Evolutionary conservation across 2,329 filamentous ascomycete species (phyloP), one percentile per base, ranked within the genome.

Genomic region (Fusarium palustre): DNA sequence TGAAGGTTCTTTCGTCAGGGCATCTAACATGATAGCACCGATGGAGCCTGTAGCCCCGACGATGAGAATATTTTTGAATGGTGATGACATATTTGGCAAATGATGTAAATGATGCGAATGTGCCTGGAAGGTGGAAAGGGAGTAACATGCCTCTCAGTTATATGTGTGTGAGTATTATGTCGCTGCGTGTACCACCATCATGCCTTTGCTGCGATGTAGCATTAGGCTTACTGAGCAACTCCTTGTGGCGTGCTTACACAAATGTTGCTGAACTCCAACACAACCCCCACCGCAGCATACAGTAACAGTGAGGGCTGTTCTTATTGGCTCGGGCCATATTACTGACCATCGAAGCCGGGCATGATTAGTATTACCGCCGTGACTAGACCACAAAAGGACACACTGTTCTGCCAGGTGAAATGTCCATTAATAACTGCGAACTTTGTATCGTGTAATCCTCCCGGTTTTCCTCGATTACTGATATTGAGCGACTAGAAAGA

Each of bases 61-160:
- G 2, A 61, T 33, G 2, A 62, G n/a, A 3, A 62, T 61, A 10
- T 34, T 62, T 7, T 4, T 62, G 7, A 61, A 62, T 3, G 59
- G 59, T 0, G 59, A 61, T 22, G 45, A 39, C 59, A 61, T 61
- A 4, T 33, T 6, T 3, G 6, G 0, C 10, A 4, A 7, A 48
- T 9, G 16, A 15, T 18, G 9, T 2, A n/a, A 25, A 22, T 9
- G 13, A 22, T 13, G 5, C 5, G 5, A 2, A 5, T 30, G 5
- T 20, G 20, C 33, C 16, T 4, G n/a, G 1, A 20, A 2, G 9
- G 7, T 12, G 5, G 15, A 30, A 3, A 15, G 7, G 3, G 1
- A 38, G 9, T 1, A 15, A 5, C 1, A 16, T 28, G 0, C 3
- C 22, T 18, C 16, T n/a, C 15, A 24, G 18, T 34, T 22, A 10